These are phyloP conservation scores for Populus hybrid DNA, from an alignment of 441 rosid species.

Conservation along the genomic window DNA sequence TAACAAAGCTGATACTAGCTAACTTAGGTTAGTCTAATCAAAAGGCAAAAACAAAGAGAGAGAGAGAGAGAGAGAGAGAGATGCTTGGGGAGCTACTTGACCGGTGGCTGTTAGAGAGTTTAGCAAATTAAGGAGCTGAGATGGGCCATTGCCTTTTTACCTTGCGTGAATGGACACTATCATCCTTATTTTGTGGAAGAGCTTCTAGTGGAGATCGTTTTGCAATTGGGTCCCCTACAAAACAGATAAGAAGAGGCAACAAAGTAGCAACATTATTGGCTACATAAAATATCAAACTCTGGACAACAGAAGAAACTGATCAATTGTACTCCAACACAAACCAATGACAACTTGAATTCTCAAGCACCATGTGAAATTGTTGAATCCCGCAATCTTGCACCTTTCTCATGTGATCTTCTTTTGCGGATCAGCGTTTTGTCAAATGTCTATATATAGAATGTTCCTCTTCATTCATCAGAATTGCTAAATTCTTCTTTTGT, in stretches of 20 bases:
- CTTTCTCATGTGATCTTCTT: not conserved
- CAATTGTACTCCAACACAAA: not conserved
- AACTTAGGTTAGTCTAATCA: not conserved
- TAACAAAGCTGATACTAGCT: not conserved
- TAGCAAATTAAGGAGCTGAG: not conserved
- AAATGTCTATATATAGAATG: not conserved
- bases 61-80: not conserved
- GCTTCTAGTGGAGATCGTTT: slow-evolving; percentile 46
- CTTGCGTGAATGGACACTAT: slow-evolving; percentile 38
- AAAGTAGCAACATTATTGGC: slow-evolving; percentile 3
- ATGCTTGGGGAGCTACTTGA: not conserved
- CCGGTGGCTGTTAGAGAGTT: not conserved
- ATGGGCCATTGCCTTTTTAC: slow-evolving; percentile 22
- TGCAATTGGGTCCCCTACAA: slow-evolving; percentile 70
- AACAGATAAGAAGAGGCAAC: slow-evolving; percentile 10
- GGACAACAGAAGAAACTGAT: not conserved
- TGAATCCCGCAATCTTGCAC: not conserved
- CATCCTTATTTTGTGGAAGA: slow-evolving; percentile 39
- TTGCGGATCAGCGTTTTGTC: not conserved
- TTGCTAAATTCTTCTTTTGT: not conserved
- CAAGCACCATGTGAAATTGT: not conserved
- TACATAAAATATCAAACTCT: not conserved
- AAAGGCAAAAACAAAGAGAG: not conserved
- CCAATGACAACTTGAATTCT: not conserved
- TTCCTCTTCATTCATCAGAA: not conserved